These are phyloP conservation scores for Fusarium sp. DNA, from an alignment of 2,329 filamentous ascomycete genomes.

Conservation along the genomic window DNA sequence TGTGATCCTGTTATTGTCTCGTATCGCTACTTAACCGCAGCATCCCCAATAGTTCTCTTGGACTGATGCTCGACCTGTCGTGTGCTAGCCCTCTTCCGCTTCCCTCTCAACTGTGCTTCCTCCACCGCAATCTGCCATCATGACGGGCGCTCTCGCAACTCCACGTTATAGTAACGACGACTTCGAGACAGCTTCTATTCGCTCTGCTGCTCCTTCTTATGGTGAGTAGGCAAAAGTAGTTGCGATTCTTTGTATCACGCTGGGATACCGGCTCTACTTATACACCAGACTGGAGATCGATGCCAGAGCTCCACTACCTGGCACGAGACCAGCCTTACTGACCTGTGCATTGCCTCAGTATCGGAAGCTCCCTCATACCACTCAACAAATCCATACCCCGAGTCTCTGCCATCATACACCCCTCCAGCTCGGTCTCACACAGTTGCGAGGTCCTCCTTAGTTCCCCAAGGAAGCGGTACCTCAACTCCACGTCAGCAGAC, in stretches of 20 bases:
- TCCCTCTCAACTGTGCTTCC: slow-evolving; percentile 24
- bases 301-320: slow-evolving; percentile 7
- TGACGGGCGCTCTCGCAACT: slow-evolving; percentile 45
- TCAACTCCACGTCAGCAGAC: slow-evolving; percentile 46
- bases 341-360: slow-evolving; percentile 49
- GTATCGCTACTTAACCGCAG: slow-evolving; percentile 22
- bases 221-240: slow-evolving; percentile 53
- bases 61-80: slow-evolving; percentile 39
- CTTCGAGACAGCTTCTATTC: slow-evolving; percentile 73
- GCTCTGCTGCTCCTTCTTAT: slow-evolving; percentile 74
- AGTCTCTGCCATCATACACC: slow-evolving; percentile 62
- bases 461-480: slow-evolving; percentile 36
- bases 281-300: not conserved
- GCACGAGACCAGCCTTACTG: slow-evolving; percentile 34
- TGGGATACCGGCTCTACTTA: slow-evolving; percentile 4
- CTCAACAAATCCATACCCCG: slow-evolving; percentile 59
- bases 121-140: slow-evolving; percentile 35
- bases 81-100: slow-evolving; percentile 31
- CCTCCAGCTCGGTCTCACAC: slow-evolving; percentile 43
- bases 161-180: slow-evolving; percentile 59
- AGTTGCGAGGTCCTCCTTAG: slow-evolving; percentile 26
- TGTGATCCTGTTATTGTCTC: slow-evolving; percentile 25
- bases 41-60: slow-evolving; percentile 18
- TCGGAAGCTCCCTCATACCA: slow-evolving; percentile 74
- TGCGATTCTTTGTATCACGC: not conserved